Conservation (phyloP, 805 yeast species). For the Candida michaelii region DNA sequence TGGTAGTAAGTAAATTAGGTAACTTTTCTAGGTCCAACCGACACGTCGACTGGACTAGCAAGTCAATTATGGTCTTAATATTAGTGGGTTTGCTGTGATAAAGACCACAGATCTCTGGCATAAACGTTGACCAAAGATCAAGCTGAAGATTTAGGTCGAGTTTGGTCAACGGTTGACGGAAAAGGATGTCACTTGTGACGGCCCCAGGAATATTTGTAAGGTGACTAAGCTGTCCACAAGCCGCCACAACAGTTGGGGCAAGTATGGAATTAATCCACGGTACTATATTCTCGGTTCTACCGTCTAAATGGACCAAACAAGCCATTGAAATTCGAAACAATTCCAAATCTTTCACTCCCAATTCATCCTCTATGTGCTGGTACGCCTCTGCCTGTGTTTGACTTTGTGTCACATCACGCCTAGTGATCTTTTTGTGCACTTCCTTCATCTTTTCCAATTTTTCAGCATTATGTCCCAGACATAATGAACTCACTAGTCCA, state of each 20-base stretch:
- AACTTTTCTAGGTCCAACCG: constrained; percentile 24
- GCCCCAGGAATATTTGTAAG: constrained; percentile 36
- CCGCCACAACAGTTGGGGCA: constrained; percentile 28
- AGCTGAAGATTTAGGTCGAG: constrained; percentile 33
- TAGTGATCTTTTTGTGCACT: background rate
- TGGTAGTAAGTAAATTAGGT: constrained; percentile 17
- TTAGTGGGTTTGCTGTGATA: constrained; percentile 21
- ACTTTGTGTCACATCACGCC: background rate
- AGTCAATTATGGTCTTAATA: constrained; percentile 22
- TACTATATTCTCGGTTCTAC: constrained; percentile 12
- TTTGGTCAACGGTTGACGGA: constrained; percentile 34
- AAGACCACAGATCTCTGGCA: constrained; percentile 21
- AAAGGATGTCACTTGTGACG: constrained; percentile 36
- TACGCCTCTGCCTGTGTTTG: too few relatives aligned
- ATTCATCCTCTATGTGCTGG: too few relatives aligned
- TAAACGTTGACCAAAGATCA: constrained; percentile 36
- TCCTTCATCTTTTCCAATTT: background rate
- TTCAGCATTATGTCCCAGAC: background rate
- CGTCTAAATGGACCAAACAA: background rate
- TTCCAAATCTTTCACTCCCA: background rate
- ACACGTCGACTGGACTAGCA: constrained; percentile 27
- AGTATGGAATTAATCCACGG: constrained; percentile 34
- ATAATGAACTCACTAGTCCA: constrained; percentile 4
- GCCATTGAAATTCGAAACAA: constrained; percentile 3
- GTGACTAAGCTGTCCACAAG: constrained; percentile 33